phyloP scores from a whole-genome alignment of 305 asterid genomes.

The Stenogyne calaminthoides region DNA sequence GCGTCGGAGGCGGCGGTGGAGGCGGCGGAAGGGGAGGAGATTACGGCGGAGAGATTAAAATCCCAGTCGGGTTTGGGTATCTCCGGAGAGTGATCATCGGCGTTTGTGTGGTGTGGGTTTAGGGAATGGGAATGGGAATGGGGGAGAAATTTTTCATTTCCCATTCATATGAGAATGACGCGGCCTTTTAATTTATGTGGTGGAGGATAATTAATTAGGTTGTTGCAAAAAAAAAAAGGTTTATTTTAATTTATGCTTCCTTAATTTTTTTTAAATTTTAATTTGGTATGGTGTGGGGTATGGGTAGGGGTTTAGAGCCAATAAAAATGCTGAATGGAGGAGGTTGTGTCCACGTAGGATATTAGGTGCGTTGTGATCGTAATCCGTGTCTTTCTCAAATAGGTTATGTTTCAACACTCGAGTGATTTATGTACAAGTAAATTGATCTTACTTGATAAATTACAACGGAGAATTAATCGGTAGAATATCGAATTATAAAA shows the following conservation, averaged over 20 bases:
- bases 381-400: not conserved
- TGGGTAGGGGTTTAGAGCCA: conserved; percentile 16
- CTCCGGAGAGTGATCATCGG: not conserved
- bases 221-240: not conserved
- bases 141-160: conserved; percentile 57
- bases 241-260: not conserved
- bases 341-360: not conserved
- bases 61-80: conserved; percentile 71
- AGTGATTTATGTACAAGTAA: too few relatives aligned
- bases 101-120: conserved; percentile 2
- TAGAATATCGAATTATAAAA: too few relatives aligned
- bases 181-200: conserved; percentile 30
- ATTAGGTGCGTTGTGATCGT: not conserved
- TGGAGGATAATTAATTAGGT: not conserved
- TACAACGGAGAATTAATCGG: too few relatives aligned
- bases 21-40: conserved; percentile 44
- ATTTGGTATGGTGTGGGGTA: not conserved
- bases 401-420: too few relatives aligned
- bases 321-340: conserved; percentile 23
- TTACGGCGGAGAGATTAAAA: conserved; percentile 64
- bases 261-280: not conserved
- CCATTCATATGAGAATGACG: conserved; percentile 51
- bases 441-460: too few relatives aligned
- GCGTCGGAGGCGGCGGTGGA: conserved; percentile 55
- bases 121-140: conserved; percentile 25